Conservation (phyloP, 768 basidiomycete species). For the Lentinula edodes region DNA sequence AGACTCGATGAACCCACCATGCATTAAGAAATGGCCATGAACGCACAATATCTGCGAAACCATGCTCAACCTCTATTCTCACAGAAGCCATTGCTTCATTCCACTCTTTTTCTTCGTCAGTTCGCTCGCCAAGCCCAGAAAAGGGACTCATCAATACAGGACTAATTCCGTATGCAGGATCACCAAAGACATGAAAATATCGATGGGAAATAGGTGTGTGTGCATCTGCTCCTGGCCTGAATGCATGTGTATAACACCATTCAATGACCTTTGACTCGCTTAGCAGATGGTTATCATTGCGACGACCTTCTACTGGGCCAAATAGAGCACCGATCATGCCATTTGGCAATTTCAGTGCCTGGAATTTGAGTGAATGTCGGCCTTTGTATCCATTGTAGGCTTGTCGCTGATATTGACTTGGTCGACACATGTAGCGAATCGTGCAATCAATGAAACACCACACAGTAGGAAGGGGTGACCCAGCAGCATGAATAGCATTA, state of each 20-base stretch:
- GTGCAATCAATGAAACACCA: conserved; percentile 18
- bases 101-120: conserved; percentile 13
- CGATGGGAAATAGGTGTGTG: conserved; percentile 5
- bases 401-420: conserved; percentile 11
- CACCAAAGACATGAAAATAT: conserved; percentile 17
- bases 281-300: conserved; percentile 15
- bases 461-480: neutral
- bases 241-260: conserved; percentile 5
- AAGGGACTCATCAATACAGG: conserved; percentile 13
- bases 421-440: conserved; percentile 14
- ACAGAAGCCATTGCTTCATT: conserved; percentile 15
- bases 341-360: conserved; percentile 15
- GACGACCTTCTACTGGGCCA: conserved; percentile 16
- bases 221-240: conserved; percentile 3
- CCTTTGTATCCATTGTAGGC: conserved; percentile 21
- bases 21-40: conserved; percentile 18
- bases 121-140: neutral
- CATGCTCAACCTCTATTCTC: conserved; percentile 18
- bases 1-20: conserved; percentile 13
- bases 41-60: conserved; percentile 13
- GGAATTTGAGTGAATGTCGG: too few relatives aligned
- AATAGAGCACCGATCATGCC: conserved; percentile 14
- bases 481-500: conserved; percentile 7
- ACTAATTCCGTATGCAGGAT: conserved; percentile 16
- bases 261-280: conserved; percentile 8